These are phyloP conservation scores for Auricularia sp. DNA, from an alignment of 768 basidiomycete genomes.

Conservation along the genomic window DNA sequence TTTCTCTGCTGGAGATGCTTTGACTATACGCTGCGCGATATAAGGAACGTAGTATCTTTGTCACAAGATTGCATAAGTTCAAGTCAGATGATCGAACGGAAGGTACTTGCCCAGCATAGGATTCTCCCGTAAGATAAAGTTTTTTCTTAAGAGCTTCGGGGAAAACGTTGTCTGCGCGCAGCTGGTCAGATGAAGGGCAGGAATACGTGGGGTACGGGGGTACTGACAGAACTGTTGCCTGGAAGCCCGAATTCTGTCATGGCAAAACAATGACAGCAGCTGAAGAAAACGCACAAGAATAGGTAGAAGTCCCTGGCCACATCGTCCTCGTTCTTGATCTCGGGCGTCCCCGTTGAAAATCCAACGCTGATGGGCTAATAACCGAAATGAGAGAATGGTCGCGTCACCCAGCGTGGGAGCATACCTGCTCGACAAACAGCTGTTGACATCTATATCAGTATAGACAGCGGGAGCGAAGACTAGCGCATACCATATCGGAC, in stretches of 20 bases:
- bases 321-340: slow-evolving; percentile 5
- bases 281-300: slow-evolving; percentile 4
- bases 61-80: no score
- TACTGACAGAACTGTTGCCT: slow-evolving; percentile 3
- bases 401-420: not conserved
- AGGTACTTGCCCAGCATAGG: not conserved
- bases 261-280: no score
- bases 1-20: slow-evolving; percentile 5
- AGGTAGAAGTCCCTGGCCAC: slow-evolving; percentile 10
- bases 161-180: slow-evolving; percentile 2
- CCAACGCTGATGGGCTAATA: slow-evolving; percentile 3
- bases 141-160: slow-evolving; percentile 6
- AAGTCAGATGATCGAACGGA: not conserved
- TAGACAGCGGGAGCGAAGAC: not conserved
- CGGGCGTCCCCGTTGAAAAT: not conserved
- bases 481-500: slow-evolving; percentile 1
- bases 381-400: not conserved
- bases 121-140: slow-evolving; percentile 6
- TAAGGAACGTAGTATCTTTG: slow-evolving; percentile 8
- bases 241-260: no score
- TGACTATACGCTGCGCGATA: slow-evolving; percentile 10
- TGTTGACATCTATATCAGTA: not conserved
- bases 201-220: no score
- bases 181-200: no score
- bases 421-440: slow-evolving; percentile 5